phyloP scores from a whole-genome alignment of 768 basidiomycete species.

The Peribolospora baueri region DNA sequence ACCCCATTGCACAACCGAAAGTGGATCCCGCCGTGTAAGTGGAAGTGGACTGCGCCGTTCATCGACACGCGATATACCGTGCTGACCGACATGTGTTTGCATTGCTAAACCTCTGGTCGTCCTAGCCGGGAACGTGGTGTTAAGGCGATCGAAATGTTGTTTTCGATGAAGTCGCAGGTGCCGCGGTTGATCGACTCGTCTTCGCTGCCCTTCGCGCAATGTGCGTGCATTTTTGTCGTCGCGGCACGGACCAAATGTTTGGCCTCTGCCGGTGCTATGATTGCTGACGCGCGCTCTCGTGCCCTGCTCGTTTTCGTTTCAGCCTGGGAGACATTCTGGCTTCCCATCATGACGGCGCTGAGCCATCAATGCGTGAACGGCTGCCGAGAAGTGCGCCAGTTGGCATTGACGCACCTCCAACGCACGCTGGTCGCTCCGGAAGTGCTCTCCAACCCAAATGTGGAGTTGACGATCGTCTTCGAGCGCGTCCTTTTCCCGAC shows the following conservation, averaged over 20 bases:
- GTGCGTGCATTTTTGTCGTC: no score
- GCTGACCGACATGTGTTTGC: neutral
- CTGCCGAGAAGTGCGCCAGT: slow-evolving; percentile 59
- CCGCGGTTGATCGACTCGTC: no score
- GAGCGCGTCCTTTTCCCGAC: slow-evolving; percentile 74
- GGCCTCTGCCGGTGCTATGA: no score
- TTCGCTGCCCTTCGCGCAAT: no score
- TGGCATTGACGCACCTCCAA: slow-evolving; percentile 54
- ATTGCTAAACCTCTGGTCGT: no score
- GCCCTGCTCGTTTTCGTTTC: neutral
- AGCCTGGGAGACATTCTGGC: slow-evolving; percentile 55
- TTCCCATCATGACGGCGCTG: slow-evolving; percentile 49
- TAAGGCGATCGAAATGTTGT: slow-evolving; percentile 56
- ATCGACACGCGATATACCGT: no score
- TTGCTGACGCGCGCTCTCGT: no score
- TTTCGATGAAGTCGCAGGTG: no score
- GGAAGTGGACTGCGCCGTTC: no score
- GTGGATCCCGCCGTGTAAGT: no score
- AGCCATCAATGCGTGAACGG: slow-evolving; percentile 61
- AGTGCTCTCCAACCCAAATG: slow-evolving; percentile 32
- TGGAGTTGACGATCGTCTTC: slow-evolving; percentile 60
- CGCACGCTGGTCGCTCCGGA: slow-evolving; percentile 60
- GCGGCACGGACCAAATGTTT: no score
- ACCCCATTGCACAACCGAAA: no score
- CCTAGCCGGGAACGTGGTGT: slow-evolving; percentile 36